phyloP scores from a whole-genome alignment of 768 basidiomycete genomes.

The Termitomyces sp. region DNA sequence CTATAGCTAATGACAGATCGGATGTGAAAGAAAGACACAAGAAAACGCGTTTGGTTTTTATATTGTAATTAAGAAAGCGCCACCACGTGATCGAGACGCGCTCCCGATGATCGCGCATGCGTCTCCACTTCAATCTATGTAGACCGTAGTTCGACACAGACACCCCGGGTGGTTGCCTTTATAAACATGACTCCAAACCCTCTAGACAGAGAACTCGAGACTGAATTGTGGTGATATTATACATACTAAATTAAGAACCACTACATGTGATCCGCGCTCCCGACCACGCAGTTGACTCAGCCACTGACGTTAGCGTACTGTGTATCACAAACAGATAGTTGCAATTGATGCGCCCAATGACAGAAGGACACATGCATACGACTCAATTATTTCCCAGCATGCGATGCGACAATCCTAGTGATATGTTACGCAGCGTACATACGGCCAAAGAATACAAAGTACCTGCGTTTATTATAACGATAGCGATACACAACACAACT shows the following conservation, averaged over 20 bases:
- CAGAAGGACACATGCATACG: too few species aligned
- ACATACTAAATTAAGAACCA: too few species aligned
- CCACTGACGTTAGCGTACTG: too few species aligned
- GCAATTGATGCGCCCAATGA: background rate
- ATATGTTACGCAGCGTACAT: background rate
- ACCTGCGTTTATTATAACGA: background rate
- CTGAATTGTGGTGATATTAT: too few species aligned
- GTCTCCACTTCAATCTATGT: too few species aligned
- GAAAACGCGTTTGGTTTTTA: constrained; percentile 6
- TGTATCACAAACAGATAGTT: background rate
- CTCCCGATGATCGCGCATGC: background rate
- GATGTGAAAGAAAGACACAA: too few species aligned
- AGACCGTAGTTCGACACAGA: too few species aligned
- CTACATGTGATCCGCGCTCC: too few species aligned
- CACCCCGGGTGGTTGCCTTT: too few species aligned
- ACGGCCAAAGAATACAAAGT: background rate
- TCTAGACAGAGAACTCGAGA: too few species aligned
- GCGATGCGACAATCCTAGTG: background rate
- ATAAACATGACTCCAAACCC: too few species aligned
- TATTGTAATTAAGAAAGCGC: background rate
- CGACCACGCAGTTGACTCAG: too few species aligned
- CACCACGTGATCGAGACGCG: constrained; percentile 7
- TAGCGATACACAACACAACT: constrained; percentile 2
- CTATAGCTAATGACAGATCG: background rate
- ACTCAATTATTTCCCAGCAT: background rate